Evolutionary conservation across 1,139 yeast species (phyloP).

Genomic region (Lodderomyces theae): DNA sequence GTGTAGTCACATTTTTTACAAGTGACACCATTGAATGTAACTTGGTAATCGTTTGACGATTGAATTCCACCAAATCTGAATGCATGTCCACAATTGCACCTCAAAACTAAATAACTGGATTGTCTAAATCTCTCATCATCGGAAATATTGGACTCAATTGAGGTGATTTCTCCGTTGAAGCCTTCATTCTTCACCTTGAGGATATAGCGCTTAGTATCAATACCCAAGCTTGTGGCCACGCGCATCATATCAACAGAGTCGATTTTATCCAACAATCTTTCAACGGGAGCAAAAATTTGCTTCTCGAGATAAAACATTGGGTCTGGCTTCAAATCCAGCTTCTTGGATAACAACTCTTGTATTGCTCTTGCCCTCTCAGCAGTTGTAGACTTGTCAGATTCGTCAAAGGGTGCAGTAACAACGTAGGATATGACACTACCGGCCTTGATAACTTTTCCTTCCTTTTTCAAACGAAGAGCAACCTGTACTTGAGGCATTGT

Average conservation of each 20-base stretch:
- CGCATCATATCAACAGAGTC: slow-evolving; percentile 84
- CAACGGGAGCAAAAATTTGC: slow-evolving; percentile 89
- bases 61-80: slow-evolving; percentile 76
- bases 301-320: slow-evolving; percentile 76
- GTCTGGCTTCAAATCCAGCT: slow-evolving; percentile 62
- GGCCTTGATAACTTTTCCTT: slow-evolving; percentile 82
- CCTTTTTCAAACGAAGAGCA: slow-evolving; percentile 72
- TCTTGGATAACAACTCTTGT: slow-evolving; percentile 60
- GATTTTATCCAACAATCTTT: slow-evolving; percentile 78
- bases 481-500: slow-evolving; percentile 93
- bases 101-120: slow-evolving; percentile 52
- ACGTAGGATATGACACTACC: slow-evolving; percentile 90
- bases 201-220: slow-evolving; percentile 67
- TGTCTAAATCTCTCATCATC: slow-evolving; percentile 81
- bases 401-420: slow-evolving; percentile 48
- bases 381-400: slow-evolving; percentile 39
- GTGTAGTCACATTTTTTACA: slow-evolving; percentile 60
- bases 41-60: slow-evolving; percentile 55
- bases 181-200: slow-evolving; percentile 43
- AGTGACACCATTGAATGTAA: slow-evolving; percentile 66
- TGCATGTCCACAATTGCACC: slow-evolving; percentile 60
- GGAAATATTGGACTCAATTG: slow-evolving; percentile 77
- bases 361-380: slow-evolving; percentile 82
- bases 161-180: slow-evolving; percentile 53
- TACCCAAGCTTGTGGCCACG: slow-evolving; percentile 72